Conservation (phyloP, 768 basidiomycete species). For the Fomitopsis serialis region DNA sequence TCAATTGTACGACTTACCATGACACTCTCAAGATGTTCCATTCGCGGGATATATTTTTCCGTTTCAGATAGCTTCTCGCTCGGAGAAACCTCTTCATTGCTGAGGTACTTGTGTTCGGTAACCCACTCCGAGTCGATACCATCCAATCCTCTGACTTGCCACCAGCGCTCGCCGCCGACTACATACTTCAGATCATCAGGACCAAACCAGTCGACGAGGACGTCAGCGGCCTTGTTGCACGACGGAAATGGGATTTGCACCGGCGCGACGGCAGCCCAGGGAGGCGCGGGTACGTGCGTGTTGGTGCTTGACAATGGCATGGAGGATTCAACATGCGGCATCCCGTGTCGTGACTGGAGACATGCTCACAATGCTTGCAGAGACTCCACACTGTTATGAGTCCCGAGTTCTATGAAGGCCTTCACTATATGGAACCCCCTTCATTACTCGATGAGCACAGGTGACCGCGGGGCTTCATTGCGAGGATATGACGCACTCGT, state of each 20-base stretch:
- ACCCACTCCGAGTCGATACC: conserved; percentile 67
- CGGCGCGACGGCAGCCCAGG: conserved; percentile 56
- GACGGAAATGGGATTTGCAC: conserved; percentile 50
- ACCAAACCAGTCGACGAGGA: conserved; percentile 67
- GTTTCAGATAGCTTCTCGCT: conserved; percentile 29
- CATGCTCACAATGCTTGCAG: conserved; percentile 54
- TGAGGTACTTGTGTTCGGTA: conserved; percentile 44
- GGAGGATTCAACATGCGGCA: too few species aligned
- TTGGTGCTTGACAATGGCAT: conserved; percentile 41
- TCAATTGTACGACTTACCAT: conserved; percentile 34
- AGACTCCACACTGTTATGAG: conserved; percentile 65
- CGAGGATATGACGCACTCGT: conserved; percentile 41
- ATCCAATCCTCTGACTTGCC: conserved; percentile 71
- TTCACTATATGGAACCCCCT: conserved; percentile 71
- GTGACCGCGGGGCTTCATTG: background rate
- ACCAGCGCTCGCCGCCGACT: conserved; percentile 78
- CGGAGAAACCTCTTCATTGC: conserved; percentile 17
- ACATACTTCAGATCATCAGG: conserved; percentile 61
- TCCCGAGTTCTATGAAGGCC: conserved; percentile 62
- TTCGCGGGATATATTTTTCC: conserved; percentile 37
- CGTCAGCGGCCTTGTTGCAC: conserved; percentile 60
- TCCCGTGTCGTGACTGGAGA: background rate
- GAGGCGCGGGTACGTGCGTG: conserved; percentile 64
- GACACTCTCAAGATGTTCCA: conserved; percentile 52
- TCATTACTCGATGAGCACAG: background rate